phyloP scores from a whole-genome alignment of 1,139 yeast species.

The Wickerhamomyces sp. region DNA sequence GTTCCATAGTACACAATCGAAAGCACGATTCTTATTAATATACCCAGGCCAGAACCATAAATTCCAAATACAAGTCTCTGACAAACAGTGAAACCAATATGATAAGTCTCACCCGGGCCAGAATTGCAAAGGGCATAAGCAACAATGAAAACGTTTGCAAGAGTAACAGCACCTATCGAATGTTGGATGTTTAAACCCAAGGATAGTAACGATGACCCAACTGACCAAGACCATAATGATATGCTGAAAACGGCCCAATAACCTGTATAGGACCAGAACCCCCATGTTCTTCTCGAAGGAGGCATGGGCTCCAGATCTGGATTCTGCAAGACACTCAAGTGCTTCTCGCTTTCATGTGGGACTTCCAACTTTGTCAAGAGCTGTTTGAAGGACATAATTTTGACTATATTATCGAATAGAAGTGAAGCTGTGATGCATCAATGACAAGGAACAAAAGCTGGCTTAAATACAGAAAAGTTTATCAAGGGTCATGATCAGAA shows the following conservation, averaged over 20 bases:
- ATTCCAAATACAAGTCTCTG: slow-evolving; percentile 30
- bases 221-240: slow-evolving; percentile 27
- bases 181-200: slow-evolving; percentile 30
- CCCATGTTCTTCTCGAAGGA: slow-evolving; percentile 28
- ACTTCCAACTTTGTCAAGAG: slow-evolving; percentile 19
- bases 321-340: slow-evolving; percentile 20
- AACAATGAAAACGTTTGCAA: slow-evolving; percentile 27
- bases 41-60: slow-evolving; percentile 33
- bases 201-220: slow-evolving; percentile 27
- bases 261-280: slow-evolving; percentile 27
- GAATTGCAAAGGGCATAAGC: slow-evolving; percentile 24
- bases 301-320: slow-evolving; percentile 31
- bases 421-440: too few relatives aligned
- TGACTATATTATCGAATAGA: too few relatives aligned
- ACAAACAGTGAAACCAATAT: slow-evolving; percentile 29
- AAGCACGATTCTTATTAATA: slow-evolving; percentile 30
- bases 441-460: too few relatives aligned
- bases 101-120: slow-evolving; percentile 26
- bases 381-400: neutral
- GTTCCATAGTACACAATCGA: slow-evolving; percentile 32
- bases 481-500: too few relatives aligned
- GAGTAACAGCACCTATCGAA: slow-evolving; percentile 32
- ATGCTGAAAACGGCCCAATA: slow-evolving; percentile 29
- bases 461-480: too few relatives aligned
- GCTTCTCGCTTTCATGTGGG: slow-evolving; percentile 20